A percentile compares a stretch with the other conserved stretches of the same genome.
phyloP scores from a whole-genome alignment of 495 filamentous ascomycete genomes.

The Aspergillus ostianus region DNA sequence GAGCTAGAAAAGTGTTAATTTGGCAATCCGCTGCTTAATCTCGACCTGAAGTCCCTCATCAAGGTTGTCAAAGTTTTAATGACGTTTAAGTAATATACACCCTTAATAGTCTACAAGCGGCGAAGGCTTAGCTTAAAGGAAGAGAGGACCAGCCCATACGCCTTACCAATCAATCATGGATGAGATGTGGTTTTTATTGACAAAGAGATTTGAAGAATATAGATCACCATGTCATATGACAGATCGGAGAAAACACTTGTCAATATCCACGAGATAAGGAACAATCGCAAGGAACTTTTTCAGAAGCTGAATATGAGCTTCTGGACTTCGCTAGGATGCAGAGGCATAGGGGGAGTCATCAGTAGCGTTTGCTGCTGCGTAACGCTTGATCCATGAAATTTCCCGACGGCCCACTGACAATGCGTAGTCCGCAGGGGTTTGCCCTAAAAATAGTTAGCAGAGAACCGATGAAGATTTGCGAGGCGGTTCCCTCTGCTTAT shows the following conservation, averaged over 20 bases:
- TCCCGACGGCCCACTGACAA: conserved; percentile 26
- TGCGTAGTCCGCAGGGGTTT: conserved; percentile 21
- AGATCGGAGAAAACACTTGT: conserved; percentile 19
- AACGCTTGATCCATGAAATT: conserved; percentile 28
- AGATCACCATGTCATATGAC: conserved; percentile 39
- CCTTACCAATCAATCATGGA: conserved; percentile 38
- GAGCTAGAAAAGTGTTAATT: conserved; percentile 28
- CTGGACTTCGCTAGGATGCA: conserved; percentile 17
- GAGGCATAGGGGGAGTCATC: conserved; percentile 19
- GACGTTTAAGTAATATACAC: conserved; percentile 23
- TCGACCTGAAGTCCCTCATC: conserved; percentile 23
- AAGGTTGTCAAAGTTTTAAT: conserved; percentile 25
- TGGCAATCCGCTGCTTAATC: conserved; percentile 27
- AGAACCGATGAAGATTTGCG: too few relatives aligned
- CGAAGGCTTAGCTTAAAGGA: conserved; percentile 28
- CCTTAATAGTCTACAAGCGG: conserved; percentile 33
- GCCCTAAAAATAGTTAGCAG: conserved; percentile 21
- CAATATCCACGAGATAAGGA: conserved; percentile 28
- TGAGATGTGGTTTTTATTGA: conserved; percentile 26
- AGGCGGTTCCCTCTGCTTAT: too few relatives aligned
- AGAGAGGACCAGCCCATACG: conserved; percentile 31
- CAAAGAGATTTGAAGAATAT: conserved; percentile 39
- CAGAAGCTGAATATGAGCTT: conserved; percentile 21
- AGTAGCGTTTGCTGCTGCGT: conserved; percentile 22
- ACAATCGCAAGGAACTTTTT: conserved; percentile 23